Conservation (phyloP, 352 stramenopile species). For the Globisporangium middletonii region DNA sequence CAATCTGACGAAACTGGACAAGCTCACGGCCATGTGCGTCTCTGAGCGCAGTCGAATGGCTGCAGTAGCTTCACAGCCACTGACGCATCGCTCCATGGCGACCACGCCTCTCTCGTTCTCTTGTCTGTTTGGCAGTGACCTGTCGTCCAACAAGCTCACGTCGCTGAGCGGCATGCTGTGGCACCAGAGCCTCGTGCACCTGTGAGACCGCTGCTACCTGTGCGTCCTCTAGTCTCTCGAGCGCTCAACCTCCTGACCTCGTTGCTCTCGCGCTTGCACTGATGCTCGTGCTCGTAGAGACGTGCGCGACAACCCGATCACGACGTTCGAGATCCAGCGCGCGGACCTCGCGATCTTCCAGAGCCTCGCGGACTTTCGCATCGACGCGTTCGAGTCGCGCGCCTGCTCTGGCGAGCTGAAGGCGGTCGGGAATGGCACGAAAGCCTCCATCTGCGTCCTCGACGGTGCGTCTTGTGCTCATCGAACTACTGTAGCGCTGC, state of each 20-base stretch:
- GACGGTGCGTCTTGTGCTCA: slow-evolving; percentile 3
- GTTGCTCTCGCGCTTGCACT: background rate
- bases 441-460: slow-evolving; percentile 6
- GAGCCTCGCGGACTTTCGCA: slow-evolving; percentile 6
- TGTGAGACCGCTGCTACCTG: slow-evolving; percentile 1
- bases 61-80: no score
- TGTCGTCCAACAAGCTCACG: slow-evolving; percentile 16
- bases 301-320: slow-evolving; percentile 17
- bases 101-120: no score
- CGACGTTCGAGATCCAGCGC: slow-evolving; percentile 15
- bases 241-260: background rate
- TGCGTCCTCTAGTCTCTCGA: background rate
- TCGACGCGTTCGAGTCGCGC: slow-evolving; percentile 5
- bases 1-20: slow-evolving; percentile 8
- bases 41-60: no score
- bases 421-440: background rate
- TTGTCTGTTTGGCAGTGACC: slow-evolving; percentile 10
- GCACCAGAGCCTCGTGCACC: slow-evolving; percentile 9
- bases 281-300: slow-evolving; percentile 5
- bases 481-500: background rate
- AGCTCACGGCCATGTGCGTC: slow-evolving; percentile 8
- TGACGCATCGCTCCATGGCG: no score
- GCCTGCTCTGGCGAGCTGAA: background rate
- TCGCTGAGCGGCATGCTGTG: slow-evolving; percentile 15
- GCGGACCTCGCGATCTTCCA: slow-evolving; percentile 12